Conservation (phyloP, 78 protist species). For the Anaeramoeba flamelloides region DNA sequence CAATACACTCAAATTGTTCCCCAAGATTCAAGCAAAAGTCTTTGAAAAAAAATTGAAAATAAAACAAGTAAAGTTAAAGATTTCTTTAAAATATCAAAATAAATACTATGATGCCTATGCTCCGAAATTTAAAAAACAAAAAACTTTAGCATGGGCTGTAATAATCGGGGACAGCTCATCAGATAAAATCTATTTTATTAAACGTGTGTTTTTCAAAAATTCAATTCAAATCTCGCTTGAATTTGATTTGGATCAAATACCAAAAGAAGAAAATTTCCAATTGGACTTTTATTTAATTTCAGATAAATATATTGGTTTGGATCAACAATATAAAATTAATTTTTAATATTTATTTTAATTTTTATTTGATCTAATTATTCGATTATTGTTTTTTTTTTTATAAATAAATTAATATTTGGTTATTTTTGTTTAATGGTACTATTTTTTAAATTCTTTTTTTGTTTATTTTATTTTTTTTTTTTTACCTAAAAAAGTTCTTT, state of each 20-base stretch:
- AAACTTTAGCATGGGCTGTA: neutral
- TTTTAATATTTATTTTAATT: too few species aligned
- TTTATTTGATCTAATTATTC: too few species aligned
- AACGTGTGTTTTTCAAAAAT: neutral
- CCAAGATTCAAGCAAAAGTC: neutral
- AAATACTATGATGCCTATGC: neutral
- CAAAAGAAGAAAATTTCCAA: neutral
- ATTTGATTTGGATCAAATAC: too few species aligned
- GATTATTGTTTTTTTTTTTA: too few species aligned
- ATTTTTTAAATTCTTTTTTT: too few species aligned
- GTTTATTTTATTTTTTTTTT: too few species aligned
- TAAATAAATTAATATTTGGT: too few species aligned
- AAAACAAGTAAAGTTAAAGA: neutral
- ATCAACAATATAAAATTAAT: slow-evolving; percentile 24
- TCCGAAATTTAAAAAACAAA: neutral
- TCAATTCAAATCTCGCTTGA: neutral
- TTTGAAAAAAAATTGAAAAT: too few species aligned
- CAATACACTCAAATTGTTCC: neutral
- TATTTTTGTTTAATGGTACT: too few species aligned
- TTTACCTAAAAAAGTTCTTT: too few species aligned
- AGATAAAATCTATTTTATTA: neutral
- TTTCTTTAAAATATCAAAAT: neutral
- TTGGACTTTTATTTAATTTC: slow-evolving; percentile 15
- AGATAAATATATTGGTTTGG: slow-evolving; percentile 47
- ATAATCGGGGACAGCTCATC: neutral